phyloP scores from a whole-genome alignment of 306 rosid species.

The Lathyrus oleraceus region DNA sequence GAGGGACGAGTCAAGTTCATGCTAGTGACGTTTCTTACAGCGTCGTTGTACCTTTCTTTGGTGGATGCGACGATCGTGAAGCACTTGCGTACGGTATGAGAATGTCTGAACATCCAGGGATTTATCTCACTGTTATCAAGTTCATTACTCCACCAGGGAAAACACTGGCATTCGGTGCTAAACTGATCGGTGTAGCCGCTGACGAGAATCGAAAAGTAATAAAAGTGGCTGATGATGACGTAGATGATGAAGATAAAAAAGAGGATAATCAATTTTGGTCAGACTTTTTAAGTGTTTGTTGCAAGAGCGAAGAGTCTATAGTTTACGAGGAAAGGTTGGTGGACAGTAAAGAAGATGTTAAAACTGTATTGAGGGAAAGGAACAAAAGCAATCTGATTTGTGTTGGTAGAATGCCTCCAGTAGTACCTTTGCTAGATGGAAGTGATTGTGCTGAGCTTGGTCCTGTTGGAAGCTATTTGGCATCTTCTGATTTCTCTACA shows the following conservation, averaged over 20 bases:
- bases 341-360: conserved; percentile 43
- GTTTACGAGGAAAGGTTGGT: conserved; percentile 53
- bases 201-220: conserved; percentile 35
- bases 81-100: conserved; percentile 70
- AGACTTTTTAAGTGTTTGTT: conserved; percentile 33
- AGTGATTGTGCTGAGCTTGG: conserved; percentile 67
- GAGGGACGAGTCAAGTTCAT: conserved; percentile 63
- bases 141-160: conserved; percentile 40
- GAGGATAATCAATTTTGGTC: conserved; percentile 45
- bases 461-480: conserved; percentile 67
- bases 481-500: conserved; percentile 59
- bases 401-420: conserved; percentile 55
- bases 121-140: conserved; percentile 44
- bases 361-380: conserved; percentile 38
- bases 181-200: conserved; percentile 39
- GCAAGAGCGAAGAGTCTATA: conserved; percentile 37
- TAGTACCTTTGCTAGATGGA: conserved; percentile 42
- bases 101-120: conserved; percentile 72
- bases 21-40: conserved; percentile 61
- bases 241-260: conserved; percentile 30
- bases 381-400: conserved; percentile 47
- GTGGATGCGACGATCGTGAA: conserved; percentile 67
- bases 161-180: conserved; percentile 49
- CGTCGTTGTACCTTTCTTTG: conserved; percentile 51
- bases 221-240: conserved; percentile 7